These are phyloP conservation scores for Trametes punicea DNA, from an alignment of 768 basidiomycete species.

Conservation along the genomic window DNA sequence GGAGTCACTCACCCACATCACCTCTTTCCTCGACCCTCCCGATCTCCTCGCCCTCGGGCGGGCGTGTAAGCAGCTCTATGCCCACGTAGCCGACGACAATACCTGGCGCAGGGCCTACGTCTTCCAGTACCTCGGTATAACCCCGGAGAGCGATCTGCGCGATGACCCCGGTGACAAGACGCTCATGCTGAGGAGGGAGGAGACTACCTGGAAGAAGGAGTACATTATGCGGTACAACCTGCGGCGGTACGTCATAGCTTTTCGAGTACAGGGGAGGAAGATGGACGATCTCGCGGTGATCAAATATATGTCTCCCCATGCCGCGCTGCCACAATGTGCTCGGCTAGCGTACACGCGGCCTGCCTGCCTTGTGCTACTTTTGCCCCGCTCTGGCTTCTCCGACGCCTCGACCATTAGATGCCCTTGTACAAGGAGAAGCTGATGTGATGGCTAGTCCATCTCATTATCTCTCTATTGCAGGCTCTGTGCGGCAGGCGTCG, in stretches of 20 bases:
- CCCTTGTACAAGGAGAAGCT: too few relatives aligned
- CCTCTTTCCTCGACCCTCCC: slow-evolving; percentile 64
- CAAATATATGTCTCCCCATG: neutral
- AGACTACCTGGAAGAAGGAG: slow-evolving; percentile 67
- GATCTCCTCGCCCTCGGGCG: slow-evolving; percentile 55
- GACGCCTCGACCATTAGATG: too few relatives aligned
- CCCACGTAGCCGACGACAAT: slow-evolving; percentile 72
- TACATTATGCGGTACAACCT: slow-evolving; percentile 56
- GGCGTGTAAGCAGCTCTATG: slow-evolving; percentile 49
- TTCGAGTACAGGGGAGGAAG: neutral
- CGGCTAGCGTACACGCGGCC: neutral
- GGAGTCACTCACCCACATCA: slow-evolving; percentile 76
- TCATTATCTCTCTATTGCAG: too few relatives aligned
- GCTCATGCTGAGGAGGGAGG: slow-evolving; percentile 53
- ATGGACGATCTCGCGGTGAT: neutral
- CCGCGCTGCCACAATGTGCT: slow-evolving; percentile 11
- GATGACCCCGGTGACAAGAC: slow-evolving; percentile 33
- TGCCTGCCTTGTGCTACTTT: neutral
- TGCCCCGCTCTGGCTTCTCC: too few relatives aligned
- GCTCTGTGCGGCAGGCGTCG: too few relatives aligned
- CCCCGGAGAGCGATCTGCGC: slow-evolving; percentile 57
- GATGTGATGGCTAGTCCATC: too few relatives aligned
- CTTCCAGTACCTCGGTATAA: slow-evolving; percentile 61
- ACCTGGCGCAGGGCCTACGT: slow-evolving; percentile 79
- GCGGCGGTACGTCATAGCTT: slow-evolving; percentile 42